Evolutionary conservation across 352 stramenopile genomes (phyloP).

Genomic region (Globisporangium solare): DNA sequence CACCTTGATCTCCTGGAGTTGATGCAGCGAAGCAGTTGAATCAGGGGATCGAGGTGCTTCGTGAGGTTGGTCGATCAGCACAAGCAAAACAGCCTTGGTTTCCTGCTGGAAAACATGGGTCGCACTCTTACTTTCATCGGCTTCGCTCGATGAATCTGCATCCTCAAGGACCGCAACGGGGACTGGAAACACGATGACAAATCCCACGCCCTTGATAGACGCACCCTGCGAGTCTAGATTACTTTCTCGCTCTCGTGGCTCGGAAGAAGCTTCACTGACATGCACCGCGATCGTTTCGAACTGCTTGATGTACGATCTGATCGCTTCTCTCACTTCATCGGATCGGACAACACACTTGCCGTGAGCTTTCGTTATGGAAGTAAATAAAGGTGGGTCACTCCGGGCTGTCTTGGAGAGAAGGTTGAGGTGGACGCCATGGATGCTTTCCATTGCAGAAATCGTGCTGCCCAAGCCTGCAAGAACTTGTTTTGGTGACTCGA

Average conservation of each 20-base stretch:
- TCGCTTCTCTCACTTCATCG: slow-evolving; percentile 3
- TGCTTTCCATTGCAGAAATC: slow-evolving; percentile 1
- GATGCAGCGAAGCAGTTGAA: not conserved
- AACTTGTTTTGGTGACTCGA: not conserved
- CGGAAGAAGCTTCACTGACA: not conserved
- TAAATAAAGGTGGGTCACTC: slow-evolving; percentile 1
- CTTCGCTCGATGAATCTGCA: not conserved
- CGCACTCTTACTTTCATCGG: not conserved
- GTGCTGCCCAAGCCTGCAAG: slow-evolving; percentile 1
- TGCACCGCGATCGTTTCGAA: not conserved
- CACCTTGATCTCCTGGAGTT: slow-evolving; percentile 4
- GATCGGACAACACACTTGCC: slow-evolving; percentile 2
- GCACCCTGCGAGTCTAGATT: no score
- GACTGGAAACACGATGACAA: not conserved
- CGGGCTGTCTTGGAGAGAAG: not conserved
- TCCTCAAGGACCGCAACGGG: not conserved
- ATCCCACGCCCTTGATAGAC: not conserved
- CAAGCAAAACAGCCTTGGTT: not conserved
- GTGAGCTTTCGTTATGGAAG: not conserved
- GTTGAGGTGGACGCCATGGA: slow-evolving; percentile 2
- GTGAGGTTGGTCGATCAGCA: not conserved
- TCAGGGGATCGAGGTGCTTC: not conserved
- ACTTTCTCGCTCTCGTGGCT: not conserved
- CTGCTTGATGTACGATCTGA: not conserved
- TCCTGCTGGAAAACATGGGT: not conserved